Base-by-base conservation (phyloP, 805 yeast genomes). In the Myxozyma vanderwaltii region DNA sequence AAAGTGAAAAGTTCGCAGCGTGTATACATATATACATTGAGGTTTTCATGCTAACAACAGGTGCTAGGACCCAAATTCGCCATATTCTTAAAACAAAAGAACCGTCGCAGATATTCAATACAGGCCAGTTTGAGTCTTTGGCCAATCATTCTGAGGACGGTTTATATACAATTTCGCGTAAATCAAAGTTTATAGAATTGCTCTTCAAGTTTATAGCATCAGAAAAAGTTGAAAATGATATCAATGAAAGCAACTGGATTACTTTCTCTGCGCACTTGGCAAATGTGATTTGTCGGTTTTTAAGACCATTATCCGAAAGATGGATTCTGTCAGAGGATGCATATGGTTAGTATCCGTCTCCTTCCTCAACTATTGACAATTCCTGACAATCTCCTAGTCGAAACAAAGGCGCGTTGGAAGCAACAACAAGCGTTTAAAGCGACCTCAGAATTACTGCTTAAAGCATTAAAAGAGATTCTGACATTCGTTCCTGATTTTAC, bases 241-340 rank as follows among this genome's bases (percentile, higher is more conserved):
- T 8, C n/a, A n/a, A n/a, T n/a, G n/a, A n/a, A 4, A 23, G 13
- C 43, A 27, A 17, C 4, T 31, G 54, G 38, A 13, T 31, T 6
- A 7, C 27, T 12, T 31, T 43, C 27, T 52, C 56, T 19, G 17
- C 21, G 29, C 13, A 48, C n/a, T 23, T 58, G 38, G 17, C 43
- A 7, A 15, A 40, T 29, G 19, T 13, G n/a, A 23, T 54, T n/a
- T 54, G 58, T 33, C 36, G 6, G 10, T 23, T 21, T n/a, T 46
- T 59, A 31, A 31, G 57, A 4, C 63, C 63, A 6, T 24, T 56
- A 5, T 33, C 55, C 3, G 61, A 49, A 10, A 53, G 40, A 17
- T 59, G 63, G 63, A 56, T 59, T 13, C 33, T 40, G 56, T 10
- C 36, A 10, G 51, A 59, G 13, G 61, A 51, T 24, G 47, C 41